Evolutionary conservation across 495 filamentous ascomycete species (phyloP), one percentile per base, ranked within the genome.

Genomic region (Polyplosphaeria fusca): DNA sequence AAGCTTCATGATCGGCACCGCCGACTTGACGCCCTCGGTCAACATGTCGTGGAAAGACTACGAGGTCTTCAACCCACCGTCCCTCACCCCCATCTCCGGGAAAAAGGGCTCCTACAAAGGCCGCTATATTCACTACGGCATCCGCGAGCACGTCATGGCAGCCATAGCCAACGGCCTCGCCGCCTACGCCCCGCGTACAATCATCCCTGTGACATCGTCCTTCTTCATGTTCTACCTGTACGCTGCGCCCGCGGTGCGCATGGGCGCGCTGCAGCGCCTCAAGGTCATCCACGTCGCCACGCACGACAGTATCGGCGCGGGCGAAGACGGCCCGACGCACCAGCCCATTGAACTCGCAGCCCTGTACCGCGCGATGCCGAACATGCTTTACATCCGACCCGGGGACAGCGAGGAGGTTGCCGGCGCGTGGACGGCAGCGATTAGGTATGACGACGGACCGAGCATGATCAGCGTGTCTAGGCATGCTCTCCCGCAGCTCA

Each of bases 181-280:
- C 0, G 79, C 79, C 1, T 82, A 70, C 42, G 66, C 70, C 43
- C 73, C 68, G 2, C 72, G 71, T 55, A 80, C 77, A 1, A 73
- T 82, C 57, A 63, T 82, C 30, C 79, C 78, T 0, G 64, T 79
- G 37, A 82, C 79, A 2, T 76, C 76, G 0, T 72, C 71, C 5
- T 82, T 82, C 67, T 80, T 82, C 68, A 85, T 83, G 78, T 85
- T 85, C 66, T 83, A 82, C 64, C 68, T 82, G 32, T 69, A 67
- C 49, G 81, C 80, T 7, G 80, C 82, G 0, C 79, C 80, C 0
- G 80, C 73, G 5, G 73, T 84, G 4, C 77, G 82, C 23, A 83
- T 85, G 79, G 79, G 78, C 11, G 80, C 82, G 11, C 70, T 85
- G 0, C 75, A 79, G 41, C 68, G 75, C 19, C 76, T 84, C 28